These are phyloP conservation scores for Russula griseocarnosa DNA, from an alignment of 768 basidiomycete species.

Conservation along the genomic window DNA sequence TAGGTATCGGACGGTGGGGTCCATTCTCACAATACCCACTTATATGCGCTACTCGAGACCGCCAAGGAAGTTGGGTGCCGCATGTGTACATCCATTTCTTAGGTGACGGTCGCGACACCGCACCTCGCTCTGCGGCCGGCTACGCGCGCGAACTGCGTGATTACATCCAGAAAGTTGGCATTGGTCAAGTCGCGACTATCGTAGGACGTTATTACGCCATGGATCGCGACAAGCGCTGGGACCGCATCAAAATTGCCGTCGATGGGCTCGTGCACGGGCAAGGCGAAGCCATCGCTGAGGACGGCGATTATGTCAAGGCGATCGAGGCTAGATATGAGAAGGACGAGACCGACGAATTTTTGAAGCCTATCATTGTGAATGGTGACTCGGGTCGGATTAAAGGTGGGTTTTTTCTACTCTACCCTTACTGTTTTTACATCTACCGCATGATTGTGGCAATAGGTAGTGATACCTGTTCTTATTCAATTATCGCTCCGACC, in stretches of 20 bases:
- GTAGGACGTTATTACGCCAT: conserved; percentile 93
- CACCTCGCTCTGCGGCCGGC: conserved; percentile 73
- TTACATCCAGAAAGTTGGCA: conserved; percentile 71
- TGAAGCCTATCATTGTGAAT: conserved; percentile 90
- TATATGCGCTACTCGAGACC: conserved; percentile 85
- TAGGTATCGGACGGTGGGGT: conserved; percentile 94
- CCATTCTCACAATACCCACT: conserved; percentile 91
- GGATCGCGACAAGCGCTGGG: conserved; percentile 97
- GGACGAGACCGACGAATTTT: conserved; percentile 90
- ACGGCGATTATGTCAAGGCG: conserved; percentile 56
- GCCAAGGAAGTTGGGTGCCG: conserved; percentile 82
- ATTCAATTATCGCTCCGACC: conserved; percentile 97
- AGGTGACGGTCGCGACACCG: conserved; percentile 93
- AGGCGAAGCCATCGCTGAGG: conserved; percentile 56
- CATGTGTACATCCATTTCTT: conserved; percentile 91
- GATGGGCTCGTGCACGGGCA: conserved; percentile 66
- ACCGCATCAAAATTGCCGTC: conserved; percentile 83
- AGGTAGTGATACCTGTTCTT: conserved; percentile 92
- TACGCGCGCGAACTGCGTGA: conserved; percentile 75
- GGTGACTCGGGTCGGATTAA: conserved; percentile 76
- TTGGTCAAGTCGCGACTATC: conserved; percentile 80
- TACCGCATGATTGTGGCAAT: neutral
- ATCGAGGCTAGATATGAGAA: conserved; percentile 75
- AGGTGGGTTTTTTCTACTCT: conserved; percentile 42
- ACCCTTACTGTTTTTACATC: too few species aligned